Evolutionary conservation across 441 rosid species (phyloP).

Genomic region (Monsonia emarginata): DNA sequence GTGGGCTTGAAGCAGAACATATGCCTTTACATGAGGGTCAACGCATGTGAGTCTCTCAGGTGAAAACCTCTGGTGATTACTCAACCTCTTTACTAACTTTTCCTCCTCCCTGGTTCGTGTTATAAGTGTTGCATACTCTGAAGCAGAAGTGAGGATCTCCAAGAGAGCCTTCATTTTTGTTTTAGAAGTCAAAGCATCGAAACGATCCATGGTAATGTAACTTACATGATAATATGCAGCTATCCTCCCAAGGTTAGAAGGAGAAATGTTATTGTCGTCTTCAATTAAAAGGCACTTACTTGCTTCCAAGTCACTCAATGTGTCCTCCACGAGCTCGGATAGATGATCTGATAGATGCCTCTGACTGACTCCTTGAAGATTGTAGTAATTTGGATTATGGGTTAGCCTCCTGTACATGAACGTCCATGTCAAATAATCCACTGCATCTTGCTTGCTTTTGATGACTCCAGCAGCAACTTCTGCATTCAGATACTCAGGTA

Average conservation of each 20-base stretch:
- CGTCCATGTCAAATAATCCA: slow-evolving; percentile 42
- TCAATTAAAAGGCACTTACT: slow-evolving; percentile 66
- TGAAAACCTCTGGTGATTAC: slow-evolving; percentile 87
- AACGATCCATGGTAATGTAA: slow-evolving; percentile 80
- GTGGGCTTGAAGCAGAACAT: slow-evolving; percentile 83
- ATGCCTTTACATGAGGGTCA: slow-evolving; percentile 83
- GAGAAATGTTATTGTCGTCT: slow-evolving; percentile 68
- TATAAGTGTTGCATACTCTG: slow-evolving; percentile 75
- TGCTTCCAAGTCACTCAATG: slow-evolving; percentile 67
- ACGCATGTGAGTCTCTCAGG: slow-evolving; percentile 63
- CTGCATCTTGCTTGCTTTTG: slow-evolving; percentile 97
- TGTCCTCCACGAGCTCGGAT: slow-evolving; percentile 82
- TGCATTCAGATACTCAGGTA: slow-evolving; percentile 80
- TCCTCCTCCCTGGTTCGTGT: slow-evolving; percentile 83
- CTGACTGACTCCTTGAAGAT: slow-evolving; percentile 85
- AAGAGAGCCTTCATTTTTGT: slow-evolving; percentile 88
- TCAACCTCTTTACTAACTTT: slow-evolving; percentile 45
- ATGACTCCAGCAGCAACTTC: slow-evolving; percentile 71
- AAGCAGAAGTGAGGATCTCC: slow-evolving; percentile 82
- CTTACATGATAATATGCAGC: slow-evolving; percentile 72
- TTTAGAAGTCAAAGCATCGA: slow-evolving; percentile 65
- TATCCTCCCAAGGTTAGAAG: slow-evolving; percentile 76
- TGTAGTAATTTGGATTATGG: slow-evolving; percentile 90
- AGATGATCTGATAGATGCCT: slow-evolving; percentile 97
- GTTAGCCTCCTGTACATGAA: slow-evolving; percentile 45